Evolutionary conservation across 1,139 yeast genomes (phyloP).

Genomic region (Zygosaccharomyces sapae): DNA sequence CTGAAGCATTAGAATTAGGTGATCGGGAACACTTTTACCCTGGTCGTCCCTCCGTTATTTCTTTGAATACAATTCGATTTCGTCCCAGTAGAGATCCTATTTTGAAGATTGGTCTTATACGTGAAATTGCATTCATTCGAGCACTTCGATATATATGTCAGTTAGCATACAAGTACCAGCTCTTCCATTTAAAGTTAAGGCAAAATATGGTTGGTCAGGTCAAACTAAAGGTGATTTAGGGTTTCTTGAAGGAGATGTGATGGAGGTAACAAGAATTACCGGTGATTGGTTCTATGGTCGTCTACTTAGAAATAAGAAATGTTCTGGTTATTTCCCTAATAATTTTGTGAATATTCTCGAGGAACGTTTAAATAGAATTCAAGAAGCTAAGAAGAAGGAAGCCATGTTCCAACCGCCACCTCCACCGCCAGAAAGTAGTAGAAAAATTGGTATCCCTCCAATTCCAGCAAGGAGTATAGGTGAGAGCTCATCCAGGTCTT

Average conservation of each 20-base stretch:
- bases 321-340: conserved; percentile 77
- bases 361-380: conserved; percentile 24
- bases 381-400: conserved; percentile 5
- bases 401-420: conserved; percentile 9
- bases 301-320: conserved; percentile 68
- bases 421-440: neutral
- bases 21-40: neutral
- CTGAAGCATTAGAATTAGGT: neutral
- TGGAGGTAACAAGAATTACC: conserved; percentile 80
- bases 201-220: conserved; percentile 87
- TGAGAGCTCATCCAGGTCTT: conserved; percentile 9
- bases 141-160: conserved; percentile 9
- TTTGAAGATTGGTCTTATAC: neutral
- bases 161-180: conserved; percentile 13
- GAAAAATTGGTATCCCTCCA: conserved; percentile 14
- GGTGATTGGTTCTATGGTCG: conserved; percentile 93
- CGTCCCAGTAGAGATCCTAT: neutral
- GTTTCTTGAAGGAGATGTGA: conserved; percentile 85
- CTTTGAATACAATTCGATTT: neutral
- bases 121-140: conserved; percentile 1
- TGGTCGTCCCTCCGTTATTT: neutral
- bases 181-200: conserved; percentile 69
- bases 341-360: conserved; percentile 71
- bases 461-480: conserved; percentile 9
- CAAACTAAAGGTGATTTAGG: conserved; percentile 86